phyloP scores from a whole-genome alignment of 73 alveolate species.

The Stentor roeselii region DNA sequence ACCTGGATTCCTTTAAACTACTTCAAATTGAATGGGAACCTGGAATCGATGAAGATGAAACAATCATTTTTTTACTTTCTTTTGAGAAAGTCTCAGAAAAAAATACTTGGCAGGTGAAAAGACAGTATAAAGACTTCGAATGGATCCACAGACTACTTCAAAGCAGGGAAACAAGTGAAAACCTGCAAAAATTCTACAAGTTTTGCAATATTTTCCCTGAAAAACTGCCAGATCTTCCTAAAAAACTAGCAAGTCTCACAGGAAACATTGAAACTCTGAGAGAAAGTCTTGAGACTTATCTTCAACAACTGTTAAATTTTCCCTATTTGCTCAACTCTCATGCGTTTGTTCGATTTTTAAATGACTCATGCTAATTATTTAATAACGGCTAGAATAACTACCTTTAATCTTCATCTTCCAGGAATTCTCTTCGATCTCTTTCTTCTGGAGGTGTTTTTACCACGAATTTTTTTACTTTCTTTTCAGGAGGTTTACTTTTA shows the following conservation, averaged over 20 bases:
- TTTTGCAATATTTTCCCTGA: neutral
- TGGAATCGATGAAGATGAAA: neutral
- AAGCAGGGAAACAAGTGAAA: neutral
- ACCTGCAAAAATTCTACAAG: neutral
- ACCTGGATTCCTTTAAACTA: too few relatives aligned
- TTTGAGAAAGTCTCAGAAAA: neutral
- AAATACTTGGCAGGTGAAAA: neutral
- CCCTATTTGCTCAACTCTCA: neutral
- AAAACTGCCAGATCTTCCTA: neutral
- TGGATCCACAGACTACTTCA: neutral
- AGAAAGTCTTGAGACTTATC: neutral
- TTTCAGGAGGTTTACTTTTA: constrained; percentile 24
- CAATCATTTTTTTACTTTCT: neutral
- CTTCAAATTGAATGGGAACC: neutral
- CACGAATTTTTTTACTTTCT: neutral
- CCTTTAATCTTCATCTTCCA: constrained; percentile 21
- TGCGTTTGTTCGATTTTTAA: neutral
- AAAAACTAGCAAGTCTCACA: neutral
- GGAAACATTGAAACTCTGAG: neutral
- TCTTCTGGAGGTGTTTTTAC: constrained; percentile 29
- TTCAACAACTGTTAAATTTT: too few relatives aligned
- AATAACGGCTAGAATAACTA: too few relatives aligned
- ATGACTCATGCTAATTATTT: too few relatives aligned
- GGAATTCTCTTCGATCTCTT: neutral
- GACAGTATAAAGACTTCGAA: neutral